Evolutionary conservation across 2,329 filamentous ascomycete species (phyloP).

Genomic region (Coniochaeta sp.): DNA sequence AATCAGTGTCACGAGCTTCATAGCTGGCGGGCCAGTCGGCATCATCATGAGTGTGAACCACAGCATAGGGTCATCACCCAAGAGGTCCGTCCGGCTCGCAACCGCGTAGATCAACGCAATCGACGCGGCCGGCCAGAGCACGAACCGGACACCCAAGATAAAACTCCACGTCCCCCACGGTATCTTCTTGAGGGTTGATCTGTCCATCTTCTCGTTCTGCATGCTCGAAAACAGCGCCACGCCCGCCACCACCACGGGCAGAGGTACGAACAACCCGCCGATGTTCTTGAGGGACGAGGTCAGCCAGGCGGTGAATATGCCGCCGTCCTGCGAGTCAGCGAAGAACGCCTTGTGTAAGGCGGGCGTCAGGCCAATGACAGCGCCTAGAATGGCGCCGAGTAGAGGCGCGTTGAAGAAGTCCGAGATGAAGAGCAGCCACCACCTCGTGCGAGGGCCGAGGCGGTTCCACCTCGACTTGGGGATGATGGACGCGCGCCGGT

Average conservation of each 20-base stretch:
- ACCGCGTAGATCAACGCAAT: constrained; percentile 48
- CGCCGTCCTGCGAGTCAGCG: constrained; percentile 45
- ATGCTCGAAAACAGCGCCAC: constrained; percentile 54
- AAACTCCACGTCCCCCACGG: constrained; percentile 41
- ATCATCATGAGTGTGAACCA: constrained; percentile 52
- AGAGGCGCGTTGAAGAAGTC: constrained; percentile 55
- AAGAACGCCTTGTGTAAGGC: constrained; percentile 56
- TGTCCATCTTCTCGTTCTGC: constrained; percentile 28
- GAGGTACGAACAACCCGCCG: constrained; percentile 54
- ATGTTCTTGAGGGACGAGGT: constrained; percentile 54
- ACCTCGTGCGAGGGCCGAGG: constrained; percentile 17
- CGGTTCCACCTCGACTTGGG: constrained; percentile 17
- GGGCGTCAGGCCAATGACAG: constrained; percentile 51
- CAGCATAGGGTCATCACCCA: constrained; percentile 53
- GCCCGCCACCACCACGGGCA: constrained; percentile 60
- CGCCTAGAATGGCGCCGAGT: constrained; percentile 50
- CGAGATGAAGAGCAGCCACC: constrained; percentile 26
- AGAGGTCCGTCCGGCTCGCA: constrained; percentile 39
- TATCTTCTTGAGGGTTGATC: constrained; percentile 20
- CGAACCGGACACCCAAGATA: constrained; percentile 47
- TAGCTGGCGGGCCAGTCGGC: constrained; percentile 37
- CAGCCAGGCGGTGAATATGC: constrained; percentile 60
- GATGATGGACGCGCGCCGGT: constrained; percentile 17
- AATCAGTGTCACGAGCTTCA: constrained; percentile 37
- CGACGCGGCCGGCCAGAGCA: constrained; percentile 51